Base-by-base conservation (phyloP, 2,329 filamentous ascomycete species). In the Uncinocarpus reesii region DNA sequence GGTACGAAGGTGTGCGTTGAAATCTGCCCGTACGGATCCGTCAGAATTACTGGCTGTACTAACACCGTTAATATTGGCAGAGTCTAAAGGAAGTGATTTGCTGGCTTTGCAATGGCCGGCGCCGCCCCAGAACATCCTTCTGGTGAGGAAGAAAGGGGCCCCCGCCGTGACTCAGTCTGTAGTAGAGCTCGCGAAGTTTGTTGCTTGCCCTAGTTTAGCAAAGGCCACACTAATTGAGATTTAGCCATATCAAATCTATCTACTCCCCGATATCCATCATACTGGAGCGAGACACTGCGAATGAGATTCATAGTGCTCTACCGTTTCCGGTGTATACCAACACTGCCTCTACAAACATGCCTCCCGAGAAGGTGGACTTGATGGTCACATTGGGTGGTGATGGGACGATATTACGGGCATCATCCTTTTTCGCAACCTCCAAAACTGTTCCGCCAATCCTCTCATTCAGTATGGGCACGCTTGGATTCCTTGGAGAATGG, bases 401-500 rank as follows among this genome's bases (percentile, higher is more conserved):
- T 64, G 88, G 88, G 52, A 95, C 88, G 2, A 90, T 95, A 47
- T 68, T 95, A 40, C 84, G 86, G 51, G 88, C 88, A 0, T 84
- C 86, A 1, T 89, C 84, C 47, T 75, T 95, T 4, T 96, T 93
- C 68, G 87, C 87, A 51, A 83, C 86, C 31, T 81, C 85, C 37
- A 74, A 77, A 1, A 80, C 80, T 36, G 90, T 98, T 0, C 92
- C 92, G 0, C 92, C 92, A 0, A 84, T 98, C 28, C 72, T 98
- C 6, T 88, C 86, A 1, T 98, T 98, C 62, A 94, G 88, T 62
- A 95, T 98, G 86, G 92, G 92, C 4, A 93, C 90, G 0, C 71
- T 98, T 0, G 92, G 92, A 0, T 98, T 98, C 57, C 70, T 98
- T 6, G 89, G 90, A 13, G 90, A 96, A 66, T 98, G 90, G 89